Conservation (phyloP, 1,284 basidiomycete genomes). For the Ustilago tritici region DNA sequence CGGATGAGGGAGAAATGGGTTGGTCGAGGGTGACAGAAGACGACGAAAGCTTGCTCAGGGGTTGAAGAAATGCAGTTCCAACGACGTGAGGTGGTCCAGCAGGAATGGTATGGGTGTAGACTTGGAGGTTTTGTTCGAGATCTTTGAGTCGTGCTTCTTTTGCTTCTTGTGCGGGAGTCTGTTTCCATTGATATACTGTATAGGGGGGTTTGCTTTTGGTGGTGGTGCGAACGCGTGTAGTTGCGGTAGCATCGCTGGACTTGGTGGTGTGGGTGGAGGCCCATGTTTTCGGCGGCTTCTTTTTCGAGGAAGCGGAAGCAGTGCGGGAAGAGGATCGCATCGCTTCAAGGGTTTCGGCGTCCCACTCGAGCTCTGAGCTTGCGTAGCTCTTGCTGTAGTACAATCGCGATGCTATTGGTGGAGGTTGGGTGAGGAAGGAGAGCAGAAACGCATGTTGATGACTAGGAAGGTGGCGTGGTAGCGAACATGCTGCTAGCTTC, state of each 20-base stretch:
- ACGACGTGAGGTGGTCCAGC: conserved; percentile 16
- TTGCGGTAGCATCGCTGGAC: neutral
- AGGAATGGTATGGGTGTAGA: conserved; percentile 27
- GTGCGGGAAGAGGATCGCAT: conserved; percentile 15
- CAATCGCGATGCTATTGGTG: neutral
- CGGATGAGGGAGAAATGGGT: neutral
- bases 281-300: conserved; percentile 41
- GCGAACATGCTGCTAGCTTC: conserved; percentile 32
- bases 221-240: neutral
- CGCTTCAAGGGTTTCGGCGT: conserved; percentile 11
- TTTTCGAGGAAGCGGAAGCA: neutral
- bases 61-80: conserved; percentile 19
- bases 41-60: conserved; percentile 16
- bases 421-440: neutral
- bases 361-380: conserved; percentile 10
- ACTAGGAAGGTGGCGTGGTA: conserved; percentile 9
- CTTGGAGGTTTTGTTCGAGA: conserved; percentile 29
- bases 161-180: conserved; percentile 11
- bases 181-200: neutral
- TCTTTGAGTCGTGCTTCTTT: conserved; percentile 21
- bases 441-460: conserved; percentile 10
- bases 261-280: conserved; percentile 26
- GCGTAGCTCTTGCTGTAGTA: neutral
- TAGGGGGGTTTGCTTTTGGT: neutral
- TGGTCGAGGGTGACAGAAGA: neutral